Percentiles rank a stretch among this genome's conserved stretches.
phyloP scores from a whole-genome alignment of 169 alveolate species.

The Plasmodium gonderi region DNA sequence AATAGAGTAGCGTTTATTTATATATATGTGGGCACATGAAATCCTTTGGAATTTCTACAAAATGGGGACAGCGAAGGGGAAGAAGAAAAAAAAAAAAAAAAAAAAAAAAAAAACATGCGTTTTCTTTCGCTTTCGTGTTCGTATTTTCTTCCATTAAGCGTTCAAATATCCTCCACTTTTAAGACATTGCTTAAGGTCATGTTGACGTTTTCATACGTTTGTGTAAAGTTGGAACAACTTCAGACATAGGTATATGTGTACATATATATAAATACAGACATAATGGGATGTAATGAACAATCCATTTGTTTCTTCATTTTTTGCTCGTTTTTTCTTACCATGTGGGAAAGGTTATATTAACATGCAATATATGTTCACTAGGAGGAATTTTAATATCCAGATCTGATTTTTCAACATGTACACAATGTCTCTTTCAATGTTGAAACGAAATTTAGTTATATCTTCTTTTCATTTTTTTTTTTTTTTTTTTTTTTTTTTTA shows the following conservation, averaged over 20 bases:
- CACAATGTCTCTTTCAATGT: neutral
- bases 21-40: neutral
- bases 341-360: too few relatives aligned
- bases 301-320: too few relatives aligned
- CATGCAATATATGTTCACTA: neutral
- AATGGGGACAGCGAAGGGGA: neutral
- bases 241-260: too few relatives aligned
- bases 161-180: neutral
- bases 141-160: neutral
- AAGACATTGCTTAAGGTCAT: neutral
- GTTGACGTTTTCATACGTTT: too few relatives aligned
- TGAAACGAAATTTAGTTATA: neutral
- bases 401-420: neutral
- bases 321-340: too few relatives aligned
- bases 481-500: neutral
- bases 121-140: neutral
- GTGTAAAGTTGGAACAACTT: too few relatives aligned
- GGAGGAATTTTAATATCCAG: neutral
- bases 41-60: neutral
- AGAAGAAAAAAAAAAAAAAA: neutral
- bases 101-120: neutral
- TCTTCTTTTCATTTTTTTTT: neutral
- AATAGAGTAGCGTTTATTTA: neutral
- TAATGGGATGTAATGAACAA: too few relatives aligned
- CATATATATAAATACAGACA: too few relatives aligned